Conservation (phyloP, 352 stramenopile genomes). For the Lagenidium giganteum region DNA sequence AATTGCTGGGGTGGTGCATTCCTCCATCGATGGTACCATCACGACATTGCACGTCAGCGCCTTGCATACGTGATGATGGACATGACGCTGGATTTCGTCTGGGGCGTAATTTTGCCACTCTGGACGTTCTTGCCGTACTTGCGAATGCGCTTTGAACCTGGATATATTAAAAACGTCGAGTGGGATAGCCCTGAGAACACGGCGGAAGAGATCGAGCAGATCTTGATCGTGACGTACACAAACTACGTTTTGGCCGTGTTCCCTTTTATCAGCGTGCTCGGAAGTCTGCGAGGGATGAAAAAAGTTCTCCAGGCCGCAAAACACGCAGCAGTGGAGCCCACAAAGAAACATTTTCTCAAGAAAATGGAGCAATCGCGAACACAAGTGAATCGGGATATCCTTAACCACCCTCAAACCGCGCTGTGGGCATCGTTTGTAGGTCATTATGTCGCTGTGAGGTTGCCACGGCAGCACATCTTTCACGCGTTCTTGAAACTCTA, state of each 20-base stretch:
- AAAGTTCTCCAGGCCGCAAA: neutral
- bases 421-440: neutral
- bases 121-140: constrained; percentile 14
- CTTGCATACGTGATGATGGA: constrained; percentile 14
- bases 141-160: neutral
- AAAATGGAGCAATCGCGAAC: too few relatives aligned
- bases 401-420: too few relatives aligned
- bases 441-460: too few relatives aligned
- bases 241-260: constrained; percentile 12
- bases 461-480: too few relatives aligned
- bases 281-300: constrained; percentile 9
- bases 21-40: neutral
- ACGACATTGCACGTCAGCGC: neutral
- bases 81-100: constrained; percentile 19
- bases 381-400: too few relatives aligned
- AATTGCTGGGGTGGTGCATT: neutral
- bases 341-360: too few relatives aligned
- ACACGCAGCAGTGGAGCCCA: neutral
- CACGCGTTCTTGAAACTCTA: constrained; percentile 4
- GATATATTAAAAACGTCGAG: neutral
- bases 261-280: constrained; percentile 12
- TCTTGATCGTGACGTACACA: constrained; percentile 15
- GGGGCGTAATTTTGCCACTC: constrained; percentile 15
- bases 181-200: constrained; percentile 5
- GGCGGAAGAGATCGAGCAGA: constrained; percentile 11